Evolutionary conservation across 257 asterid species (phyloP).

Genomic region (Nicotiana paniculata): DNA sequence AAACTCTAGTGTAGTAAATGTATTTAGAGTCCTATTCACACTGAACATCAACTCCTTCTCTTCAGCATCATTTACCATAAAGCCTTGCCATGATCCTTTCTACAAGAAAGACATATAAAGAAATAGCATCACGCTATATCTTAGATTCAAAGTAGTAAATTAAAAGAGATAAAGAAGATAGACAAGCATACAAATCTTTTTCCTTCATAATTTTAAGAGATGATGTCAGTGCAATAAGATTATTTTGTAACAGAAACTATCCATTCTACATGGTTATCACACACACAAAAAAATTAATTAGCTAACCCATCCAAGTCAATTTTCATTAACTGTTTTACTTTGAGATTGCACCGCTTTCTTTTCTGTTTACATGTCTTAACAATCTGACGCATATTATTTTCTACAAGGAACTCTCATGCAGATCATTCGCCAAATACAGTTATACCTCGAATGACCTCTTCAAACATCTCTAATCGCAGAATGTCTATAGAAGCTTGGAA

Average conservation of each 20-base stretch:
- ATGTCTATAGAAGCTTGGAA: not conserved
- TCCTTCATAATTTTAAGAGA: not conserved
- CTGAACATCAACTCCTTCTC: slow-evolving; percentile 41
- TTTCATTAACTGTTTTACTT: not conserved
- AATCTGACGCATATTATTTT: not conserved
- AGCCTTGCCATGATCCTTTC: slow-evolving; percentile 70
- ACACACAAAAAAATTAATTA: not conserved
- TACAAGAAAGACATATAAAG: slow-evolving; percentile 16
- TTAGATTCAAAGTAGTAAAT: not conserved
- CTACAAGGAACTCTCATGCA: not conserved
- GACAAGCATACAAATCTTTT: not conserved
- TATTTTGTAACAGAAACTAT: not conserved
- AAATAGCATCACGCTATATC: slow-evolving; percentile 8
- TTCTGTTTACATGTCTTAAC: not conserved
- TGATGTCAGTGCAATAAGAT: not conserved
- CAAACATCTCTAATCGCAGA: not conserved
- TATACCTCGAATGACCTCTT: not conserved
- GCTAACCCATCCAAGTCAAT: not conserved
- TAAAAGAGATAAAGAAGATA: not conserved
- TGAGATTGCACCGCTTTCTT: not conserved
- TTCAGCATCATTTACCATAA: slow-evolving; percentile 31
- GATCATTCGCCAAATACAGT: not conserved
- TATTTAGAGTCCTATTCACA: slow-evolving; percentile 44
- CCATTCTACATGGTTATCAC: not conserved
- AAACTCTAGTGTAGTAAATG: slow-evolving; percentile 46